Conservation (phyloP, 192 early-diverging fungal species). For the Rhizophlyctis rosea region DNA sequence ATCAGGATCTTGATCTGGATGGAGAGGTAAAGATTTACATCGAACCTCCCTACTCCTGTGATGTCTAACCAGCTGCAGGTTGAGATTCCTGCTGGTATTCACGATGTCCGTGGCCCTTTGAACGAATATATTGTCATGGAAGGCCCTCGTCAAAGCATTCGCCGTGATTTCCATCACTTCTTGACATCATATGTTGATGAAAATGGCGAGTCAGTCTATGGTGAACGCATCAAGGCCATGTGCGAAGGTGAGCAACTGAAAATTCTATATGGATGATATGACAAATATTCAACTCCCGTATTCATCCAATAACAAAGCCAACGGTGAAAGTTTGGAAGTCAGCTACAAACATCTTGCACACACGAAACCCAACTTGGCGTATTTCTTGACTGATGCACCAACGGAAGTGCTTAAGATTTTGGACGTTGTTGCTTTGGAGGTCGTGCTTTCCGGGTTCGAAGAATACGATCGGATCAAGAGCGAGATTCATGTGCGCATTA, state of each 20-base stretch:
- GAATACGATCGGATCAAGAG: slow-evolving; percentile 85
- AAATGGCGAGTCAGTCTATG: slow-evolving; percentile 87
- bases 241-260: slow-evolving; percentile 55
- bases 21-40: slow-evolving; percentile 45
- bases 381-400: slow-evolving; percentile 85
- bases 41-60: neutral
- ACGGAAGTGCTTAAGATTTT: slow-evolving; percentile 85
- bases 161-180: slow-evolving; percentile 85
- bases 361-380: slow-evolving; percentile 81
- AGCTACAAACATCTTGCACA: slow-evolving; percentile 76
- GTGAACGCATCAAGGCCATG: slow-evolving; percentile 83
- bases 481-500: slow-evolving; percentile 94
- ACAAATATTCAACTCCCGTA: neutral
- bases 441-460: slow-evolving; percentile 81
- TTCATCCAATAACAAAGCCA: slow-evolving; percentile 42
- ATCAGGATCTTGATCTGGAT: slow-evolving; percentile 55
- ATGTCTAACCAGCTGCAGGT: slow-evolving; percentile 12
- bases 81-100: slow-evolving; percentile 69
- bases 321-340: slow-evolving; percentile 85
- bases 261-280: neutral
- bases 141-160: slow-evolving; percentile 76
- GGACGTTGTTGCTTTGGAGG: slow-evolving; percentile 90
- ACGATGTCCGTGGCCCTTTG: slow-evolving; percentile 79
- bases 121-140: slow-evolving; percentile 85
- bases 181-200: slow-evolving; percentile 82